Base-by-base conservation (phyloP, 192 early-diverging fungal genomes). In the Mortierella antarctica region DNA sequence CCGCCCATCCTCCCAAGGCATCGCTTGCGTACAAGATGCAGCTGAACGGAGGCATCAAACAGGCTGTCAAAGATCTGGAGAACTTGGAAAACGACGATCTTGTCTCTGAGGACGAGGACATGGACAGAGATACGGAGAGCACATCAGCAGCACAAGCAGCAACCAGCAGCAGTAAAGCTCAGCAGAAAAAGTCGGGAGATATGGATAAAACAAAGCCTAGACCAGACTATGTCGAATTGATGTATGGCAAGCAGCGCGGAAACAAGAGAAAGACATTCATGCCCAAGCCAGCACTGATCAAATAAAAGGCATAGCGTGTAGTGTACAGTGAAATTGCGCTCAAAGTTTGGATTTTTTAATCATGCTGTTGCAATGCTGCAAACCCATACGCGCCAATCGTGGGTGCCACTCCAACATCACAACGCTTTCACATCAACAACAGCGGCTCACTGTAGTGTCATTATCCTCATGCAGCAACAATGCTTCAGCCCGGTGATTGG, bases 21-120 rank as follows among this genome's bases (percentile, higher is more conserved):
- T 80, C 77, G 7, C 54, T 80, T n/a, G 77, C 77, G 1, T 80
- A 80, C 70, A 80, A 80, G 70, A 64, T 80, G 57, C 77, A 80
- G 53, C 63, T 80, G 17, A 71, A 80, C 20, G 77, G 77, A 20
- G 77, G 77, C 5, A 51, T 80, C 54, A 80, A 80, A 42, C 65
- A 71, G 48, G 77, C 77, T 2, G 62, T 80, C 46, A 80, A 80
- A 54, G 65, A 80, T 67, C 40, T 80, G 11, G 42, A 67, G 20
- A 12, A 47, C 2, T 40, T 80, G 48, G 51, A 80, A 6, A 53
- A 67, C 45, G 66, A 56, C 15, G 74, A 67, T 12, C 20, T 67
- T 7, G 69, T 42, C 18, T 67, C 64, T 4, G 74, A 78, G 23
- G 77, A 80, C 17, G 76, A 79, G 40, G 67, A 70, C 20, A 78